A percentile compares a stretch with the other conserved stretches of the same genome.
These are phyloP conservation scores for Solanum chaucha DNA, from an alignment of 257 asterid species.

Conservation along the genomic window DNA sequence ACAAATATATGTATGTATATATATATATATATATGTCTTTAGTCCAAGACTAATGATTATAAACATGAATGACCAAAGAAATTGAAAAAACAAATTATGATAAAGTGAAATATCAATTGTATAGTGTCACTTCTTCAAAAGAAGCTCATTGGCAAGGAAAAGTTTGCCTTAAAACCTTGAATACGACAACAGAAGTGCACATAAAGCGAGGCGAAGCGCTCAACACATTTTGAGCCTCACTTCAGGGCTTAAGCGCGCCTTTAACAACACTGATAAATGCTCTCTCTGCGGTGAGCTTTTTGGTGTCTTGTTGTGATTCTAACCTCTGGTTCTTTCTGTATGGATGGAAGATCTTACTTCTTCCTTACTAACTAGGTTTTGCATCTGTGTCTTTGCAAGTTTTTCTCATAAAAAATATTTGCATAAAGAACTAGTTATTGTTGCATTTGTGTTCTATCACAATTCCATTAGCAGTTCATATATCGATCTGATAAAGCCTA, in stretches of 20 bases:
- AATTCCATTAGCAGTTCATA: background rate
- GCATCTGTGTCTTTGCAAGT: background rate
- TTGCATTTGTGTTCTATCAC: background rate
- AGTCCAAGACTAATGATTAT: background rate
- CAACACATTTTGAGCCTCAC: background rate
- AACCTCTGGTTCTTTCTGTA: background rate
- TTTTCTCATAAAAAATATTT: background rate
- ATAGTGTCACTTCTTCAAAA: background rate
- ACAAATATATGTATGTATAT: too few relatives aligned
- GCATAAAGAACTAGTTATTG: background rate
- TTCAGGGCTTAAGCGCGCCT: background rate
- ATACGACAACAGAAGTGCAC: background rate
- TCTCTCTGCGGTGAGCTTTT: background rate
- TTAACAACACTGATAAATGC: background rate
- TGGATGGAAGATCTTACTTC: background rate
- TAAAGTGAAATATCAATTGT: background rate
- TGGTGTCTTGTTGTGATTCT: background rate
- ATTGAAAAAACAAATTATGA: background rate
- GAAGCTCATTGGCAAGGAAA: background rate
- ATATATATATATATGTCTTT: too few relatives aligned
- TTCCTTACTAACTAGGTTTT: background rate
- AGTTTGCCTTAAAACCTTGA: background rate
- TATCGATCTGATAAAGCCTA: background rate
- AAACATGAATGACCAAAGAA: background rate
- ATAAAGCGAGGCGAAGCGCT: background rate